phyloP scores from a whole-genome alignment of 192 early-diverging fungal genomes.

The Coemansia interrupta region DNA sequence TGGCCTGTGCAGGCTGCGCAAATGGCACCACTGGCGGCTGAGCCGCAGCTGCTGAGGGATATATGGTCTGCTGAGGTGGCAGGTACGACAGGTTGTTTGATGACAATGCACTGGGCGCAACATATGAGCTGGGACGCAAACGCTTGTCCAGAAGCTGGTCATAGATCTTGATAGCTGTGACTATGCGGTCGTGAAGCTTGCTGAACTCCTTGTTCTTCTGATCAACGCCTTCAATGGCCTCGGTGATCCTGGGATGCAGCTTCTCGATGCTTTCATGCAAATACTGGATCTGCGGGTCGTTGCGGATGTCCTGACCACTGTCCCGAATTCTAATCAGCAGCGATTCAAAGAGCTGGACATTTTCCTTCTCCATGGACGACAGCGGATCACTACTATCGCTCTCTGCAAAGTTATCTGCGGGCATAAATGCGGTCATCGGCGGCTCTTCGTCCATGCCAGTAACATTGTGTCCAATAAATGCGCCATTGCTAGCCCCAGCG shows the following conservation, averaged over 20 bases:
- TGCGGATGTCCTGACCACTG: conserved; percentile 71
- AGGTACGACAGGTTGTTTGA: conserved; percentile 16
- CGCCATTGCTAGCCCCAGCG: neutral
- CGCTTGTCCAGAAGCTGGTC: conserved; percentile 82
- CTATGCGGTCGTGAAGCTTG: conserved; percentile 79
- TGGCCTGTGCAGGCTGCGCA: conserved; percentile 29
- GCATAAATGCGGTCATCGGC: conserved; percentile 38
- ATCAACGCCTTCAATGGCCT: conserved; percentile 68
- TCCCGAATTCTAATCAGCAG: conserved; percentile 77
- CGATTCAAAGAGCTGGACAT: conserved; percentile 84
- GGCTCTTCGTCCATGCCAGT: conserved; percentile 11
- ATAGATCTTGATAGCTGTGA: conserved; percentile 77
- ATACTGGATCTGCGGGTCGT: conserved; percentile 74
- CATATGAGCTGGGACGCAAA: conserved; percentile 52
- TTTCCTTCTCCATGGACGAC: conserved; percentile 76
- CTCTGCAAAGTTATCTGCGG: conserved; percentile 15
- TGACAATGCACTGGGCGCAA: conserved; percentile 5
- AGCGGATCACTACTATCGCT: conserved; percentile 59
- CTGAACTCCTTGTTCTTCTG: conserved; percentile 75
- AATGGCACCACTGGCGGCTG: conserved; percentile 23
- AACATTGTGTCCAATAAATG: neutral
- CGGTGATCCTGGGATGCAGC: conserved; percentile 79
- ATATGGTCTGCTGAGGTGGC: conserved; percentile 39
- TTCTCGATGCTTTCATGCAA: conserved; percentile 85
- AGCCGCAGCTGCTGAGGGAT: conserved; percentile 17